Conservation (phyloP, 2,329 filamentous ascomycete genomes). For the Aspergillus amoenus region DNA sequence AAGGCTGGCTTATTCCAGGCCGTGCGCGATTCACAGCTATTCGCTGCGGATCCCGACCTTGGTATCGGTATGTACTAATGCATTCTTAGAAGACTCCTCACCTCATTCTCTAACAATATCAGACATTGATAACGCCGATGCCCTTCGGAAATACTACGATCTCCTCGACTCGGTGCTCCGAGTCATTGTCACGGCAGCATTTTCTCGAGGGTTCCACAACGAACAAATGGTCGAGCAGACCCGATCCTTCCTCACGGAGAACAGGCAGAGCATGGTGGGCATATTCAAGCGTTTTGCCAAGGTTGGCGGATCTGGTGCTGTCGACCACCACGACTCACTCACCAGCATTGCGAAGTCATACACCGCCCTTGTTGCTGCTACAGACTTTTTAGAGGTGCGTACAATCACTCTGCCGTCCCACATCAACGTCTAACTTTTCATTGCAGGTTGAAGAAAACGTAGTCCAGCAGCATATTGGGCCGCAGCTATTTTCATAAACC, state of each 20-base stretch:
- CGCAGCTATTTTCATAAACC: slow-evolving; percentile 35
- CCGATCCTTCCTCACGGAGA: slow-evolving; percentile 75
- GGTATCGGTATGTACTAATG: slow-evolving; percentile 59
- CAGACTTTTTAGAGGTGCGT: slow-evolving; percentile 81
- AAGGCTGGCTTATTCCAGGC: slow-evolving; percentile 84
- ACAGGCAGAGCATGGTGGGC: slow-evolving; percentile 79
- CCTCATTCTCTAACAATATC: slow-evolving; percentile 22
- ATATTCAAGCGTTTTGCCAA: slow-evolving; percentile 87
- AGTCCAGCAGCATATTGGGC: slow-evolving; percentile 28
- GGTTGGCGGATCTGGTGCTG: slow-evolving; percentile 57
- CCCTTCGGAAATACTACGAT: slow-evolving; percentile 78
- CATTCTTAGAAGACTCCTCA: background rate
- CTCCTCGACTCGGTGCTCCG: slow-evolving; percentile 78
- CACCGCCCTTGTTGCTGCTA: slow-evolving; percentile 77
- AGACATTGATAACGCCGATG: slow-evolving; percentile 67
- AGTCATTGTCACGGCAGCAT: slow-evolving; percentile 76
- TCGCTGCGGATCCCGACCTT: slow-evolving; percentile 86
- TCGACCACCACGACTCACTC: slow-evolving; percentile 60
- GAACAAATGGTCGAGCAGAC: slow-evolving; percentile 70
- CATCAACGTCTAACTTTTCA: slow-evolving; percentile 15
- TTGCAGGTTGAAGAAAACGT: slow-evolving; percentile 44
- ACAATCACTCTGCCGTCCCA: too few species aligned
- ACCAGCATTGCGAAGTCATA: slow-evolving; percentile 81
- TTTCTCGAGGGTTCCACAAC: slow-evolving; percentile 80
- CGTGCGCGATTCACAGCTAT: slow-evolving; percentile 78